Conservation (phyloP, 768 basidiomycete species). For the Nidularia sp. region DNA sequence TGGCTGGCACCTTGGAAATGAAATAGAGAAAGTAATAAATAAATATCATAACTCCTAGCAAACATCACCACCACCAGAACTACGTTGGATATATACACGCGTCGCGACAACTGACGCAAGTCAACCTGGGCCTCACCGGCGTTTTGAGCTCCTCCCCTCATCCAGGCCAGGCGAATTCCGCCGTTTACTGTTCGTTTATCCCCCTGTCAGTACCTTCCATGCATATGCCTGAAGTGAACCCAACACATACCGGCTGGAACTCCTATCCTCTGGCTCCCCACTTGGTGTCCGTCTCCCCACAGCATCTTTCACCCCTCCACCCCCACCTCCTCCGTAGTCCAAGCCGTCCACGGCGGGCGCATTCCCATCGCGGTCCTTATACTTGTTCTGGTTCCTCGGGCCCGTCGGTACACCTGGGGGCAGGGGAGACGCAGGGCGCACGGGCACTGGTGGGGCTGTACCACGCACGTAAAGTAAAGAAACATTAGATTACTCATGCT, state of each 20-base stretch:
- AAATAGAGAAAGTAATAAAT: not conserved
- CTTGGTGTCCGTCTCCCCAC: constrained; percentile 51
- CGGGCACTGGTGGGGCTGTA: constrained; percentile 45
- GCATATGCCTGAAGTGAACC: not conserved
- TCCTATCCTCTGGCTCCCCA: constrained; percentile 65
- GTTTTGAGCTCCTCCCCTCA: constrained; percentile 64
- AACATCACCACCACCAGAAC: not conserved
- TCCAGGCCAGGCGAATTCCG: constrained; percentile 70
- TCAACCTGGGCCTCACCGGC: constrained; percentile 40
- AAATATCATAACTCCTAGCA: not conserved
- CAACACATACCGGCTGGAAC: constrained; percentile 47
- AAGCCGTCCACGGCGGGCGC: constrained; percentile 85
- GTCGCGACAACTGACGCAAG: too few species aligned
- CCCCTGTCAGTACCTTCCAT: not conserved
- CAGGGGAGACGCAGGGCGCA: constrained; percentile 78
- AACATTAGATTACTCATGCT: not conserved
- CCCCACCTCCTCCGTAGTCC: constrained; percentile 61
- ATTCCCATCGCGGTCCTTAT: constrained; percentile 85
- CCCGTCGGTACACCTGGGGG: constrained; percentile 87
- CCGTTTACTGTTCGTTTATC: constrained; percentile 50
- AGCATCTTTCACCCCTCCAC: constrained; percentile 44
- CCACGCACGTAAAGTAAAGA: not conserved
- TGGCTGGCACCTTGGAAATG: not conserved
- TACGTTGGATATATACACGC: constrained; percentile 10
- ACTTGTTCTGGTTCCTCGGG: constrained; percentile 84